Percentiles rank a stretch among this genome's conserved stretches.
Evolutionary conservation across 345 rosid species (phyloP).

Genomic region (Eucalyptus pumila): DNA sequence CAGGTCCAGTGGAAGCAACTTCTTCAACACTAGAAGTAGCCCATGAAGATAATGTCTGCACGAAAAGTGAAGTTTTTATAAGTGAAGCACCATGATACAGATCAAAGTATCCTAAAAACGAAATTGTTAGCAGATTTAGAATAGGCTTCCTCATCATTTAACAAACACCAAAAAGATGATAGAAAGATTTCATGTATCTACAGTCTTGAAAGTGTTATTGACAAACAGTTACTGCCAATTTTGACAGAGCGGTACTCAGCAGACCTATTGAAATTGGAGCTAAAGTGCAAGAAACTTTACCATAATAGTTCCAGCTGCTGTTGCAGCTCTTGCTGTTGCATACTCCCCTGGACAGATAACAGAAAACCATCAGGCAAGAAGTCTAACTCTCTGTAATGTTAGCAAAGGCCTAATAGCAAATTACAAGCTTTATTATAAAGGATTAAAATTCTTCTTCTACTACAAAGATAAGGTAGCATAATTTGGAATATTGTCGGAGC

Average conservation of each 20-base stretch:
- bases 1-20: conserved; percentile 92
- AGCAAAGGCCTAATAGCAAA: neutral
- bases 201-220: neutral
- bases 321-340: conserved; percentile 86
- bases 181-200: neutral
- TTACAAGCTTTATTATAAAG: neutral
- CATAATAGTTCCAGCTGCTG: conserved; percentile 85
- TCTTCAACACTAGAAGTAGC: conserved; percentile 89
- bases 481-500: neutral
- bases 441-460: neutral
- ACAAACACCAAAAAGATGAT: neutral
- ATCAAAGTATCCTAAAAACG: neutral
- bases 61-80: neutral
- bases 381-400: neutral
- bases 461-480: neutral
- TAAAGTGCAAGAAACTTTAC: conserved; percentile 13
- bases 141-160: neutral
- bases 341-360: conserved; percentile 50
- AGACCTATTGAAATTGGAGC: neutral
- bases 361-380: neutral
- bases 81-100: neutral
- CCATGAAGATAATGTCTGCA: conserved; percentile 83
- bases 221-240: neutral
- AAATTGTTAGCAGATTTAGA: neutral
- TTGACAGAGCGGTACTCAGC: neutral